Percentiles rank a stretch among this genome's conserved stretches.
phyloP scores from a whole-genome alignment of 768 basidiomycete genomes.

The Lepiota subincarnata region DNA sequence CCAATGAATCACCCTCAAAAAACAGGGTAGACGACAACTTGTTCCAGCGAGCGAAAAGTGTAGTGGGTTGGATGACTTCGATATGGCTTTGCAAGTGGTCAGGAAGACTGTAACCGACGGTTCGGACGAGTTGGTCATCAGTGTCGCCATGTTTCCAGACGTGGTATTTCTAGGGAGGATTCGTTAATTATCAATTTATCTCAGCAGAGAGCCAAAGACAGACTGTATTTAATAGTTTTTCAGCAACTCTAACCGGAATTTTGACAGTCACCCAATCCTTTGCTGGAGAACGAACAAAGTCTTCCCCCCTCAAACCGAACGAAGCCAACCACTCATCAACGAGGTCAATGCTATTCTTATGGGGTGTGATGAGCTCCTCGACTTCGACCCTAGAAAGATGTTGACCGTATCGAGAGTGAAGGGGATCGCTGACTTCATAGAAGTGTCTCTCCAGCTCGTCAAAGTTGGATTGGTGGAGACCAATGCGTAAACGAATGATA shows the following conservation, averaged over 20 bases:
- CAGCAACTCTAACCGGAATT: conserved; percentile 55
- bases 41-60: conserved; percentile 51
- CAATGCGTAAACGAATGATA: conserved; percentile 53
- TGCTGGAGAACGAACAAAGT: conserved; percentile 54
- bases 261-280: conserved; percentile 65
- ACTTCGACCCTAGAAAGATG: conserved; percentile 64
- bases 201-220: conserved; percentile 17
- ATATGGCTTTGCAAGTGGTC: conserved; percentile 53
- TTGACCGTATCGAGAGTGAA: conserved; percentile 48
- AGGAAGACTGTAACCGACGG: conserved; percentile 68
- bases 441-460: conserved; percentile 45
- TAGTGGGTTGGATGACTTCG: conserved; percentile 70
- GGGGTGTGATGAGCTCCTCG: conserved; percentile 57
- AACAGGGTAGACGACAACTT: conserved; percentile 36
- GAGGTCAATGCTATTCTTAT: conserved; percentile 42
- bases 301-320: conserved; percentile 47
- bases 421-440: conserved; percentile 56
- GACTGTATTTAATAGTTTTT: conserved; percentile 71
- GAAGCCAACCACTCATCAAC: conserved; percentile 62
- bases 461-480: conserved; percentile 51
- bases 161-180: conserved; percentile 48
- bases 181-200: not conserved
- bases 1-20: conserved; percentile 14
- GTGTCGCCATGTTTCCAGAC: conserved; percentile 52
- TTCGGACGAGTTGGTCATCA: conserved; percentile 56